Base-by-base conservation (phyloP, 768 basidiomycete genomes). In the Termitomyces eurrhizus region DNA sequence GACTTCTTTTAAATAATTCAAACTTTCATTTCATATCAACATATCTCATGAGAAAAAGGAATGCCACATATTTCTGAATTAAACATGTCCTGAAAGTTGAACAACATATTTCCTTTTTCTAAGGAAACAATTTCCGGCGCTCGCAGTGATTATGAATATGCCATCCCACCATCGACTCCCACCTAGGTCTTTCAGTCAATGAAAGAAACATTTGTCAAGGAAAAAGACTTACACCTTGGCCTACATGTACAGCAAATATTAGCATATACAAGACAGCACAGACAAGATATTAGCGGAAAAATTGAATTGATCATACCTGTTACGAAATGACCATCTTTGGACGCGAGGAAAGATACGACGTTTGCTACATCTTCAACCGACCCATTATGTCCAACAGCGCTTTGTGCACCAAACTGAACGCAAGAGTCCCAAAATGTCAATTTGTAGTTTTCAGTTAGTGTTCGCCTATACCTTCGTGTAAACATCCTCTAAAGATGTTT, bases 291-390 rank as follows among this genome's bases (percentile, higher is more conserved):
- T 35, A 14, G 6, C 13, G 14, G 7, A 29, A 48, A 46, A 2
- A 44, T 1, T 11, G n/a, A 41, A n/a, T 39, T 12, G 29, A 7
- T 37, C 68, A 39, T 24, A 68, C 76, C 76, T 0, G 76, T 76
- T 14, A 78, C 68, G 37, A 71, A 75, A 46, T 64, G 63, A 0
- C 74, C 69, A 32, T 75, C 73, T 58, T 72, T 69, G 7, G 75
- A 76, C 12, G 70, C 71, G 2, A 78, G 68, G 56, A 73, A 78
- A 1, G 75, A 76, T 1, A 78, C 77, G 13, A 75, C 36, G 14
- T 69, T 66, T 29, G 77, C 77, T 5, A 78, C 59, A 18, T 78
- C 71, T 13, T 70, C 70, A 1, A 73, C 67, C 9, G 66, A 59
- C 2, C 67, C 74, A 24, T 65, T 66, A 16, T 62, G 41, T 18